A percentile compares a stretch with the other conserved stretches of the same genome.
phyloP scores from a whole-genome alignment of 2,329 filamentous ascomycete species.

The Chaetomium olivaceum region DNA sequence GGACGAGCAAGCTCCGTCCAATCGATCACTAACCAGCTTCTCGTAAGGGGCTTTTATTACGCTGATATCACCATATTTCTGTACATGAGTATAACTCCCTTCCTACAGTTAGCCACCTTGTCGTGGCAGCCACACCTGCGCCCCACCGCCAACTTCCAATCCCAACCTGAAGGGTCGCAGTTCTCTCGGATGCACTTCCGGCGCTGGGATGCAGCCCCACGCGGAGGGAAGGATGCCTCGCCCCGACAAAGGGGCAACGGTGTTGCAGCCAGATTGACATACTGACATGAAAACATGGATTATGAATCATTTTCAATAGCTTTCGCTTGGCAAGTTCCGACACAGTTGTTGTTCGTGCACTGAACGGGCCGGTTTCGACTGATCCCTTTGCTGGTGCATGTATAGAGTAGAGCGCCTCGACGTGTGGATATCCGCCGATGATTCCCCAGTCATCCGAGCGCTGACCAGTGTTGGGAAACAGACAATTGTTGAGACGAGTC shows the following conservation, averaged over 20 bases:
- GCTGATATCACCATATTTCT: not conserved
- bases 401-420: not conserved
- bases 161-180: not conserved
- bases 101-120: not conserved
- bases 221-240: not conserved
- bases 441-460: not conserved
- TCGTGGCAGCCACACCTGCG: not conserved
- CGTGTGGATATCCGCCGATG: not conserved
- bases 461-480: not conserved
- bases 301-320: not conserved
- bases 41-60: not conserved
- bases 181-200: conserved; percentile 4
- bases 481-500: not conserved
- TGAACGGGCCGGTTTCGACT: too few species aligned
- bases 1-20: not conserved
- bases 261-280: not conserved
- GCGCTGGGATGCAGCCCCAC: conserved; percentile 7
- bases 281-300: not conserved
- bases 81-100: too few species aligned
- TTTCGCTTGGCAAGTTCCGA: not conserved
- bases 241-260: not conserved
- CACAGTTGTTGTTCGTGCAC: too few species aligned
- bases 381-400: not conserved
- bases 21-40: not conserved
- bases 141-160: conserved; percentile 3